phyloP scores from a whole-genome alignment of 208 protist species.

The Trypanosoma brucei region DNA sequence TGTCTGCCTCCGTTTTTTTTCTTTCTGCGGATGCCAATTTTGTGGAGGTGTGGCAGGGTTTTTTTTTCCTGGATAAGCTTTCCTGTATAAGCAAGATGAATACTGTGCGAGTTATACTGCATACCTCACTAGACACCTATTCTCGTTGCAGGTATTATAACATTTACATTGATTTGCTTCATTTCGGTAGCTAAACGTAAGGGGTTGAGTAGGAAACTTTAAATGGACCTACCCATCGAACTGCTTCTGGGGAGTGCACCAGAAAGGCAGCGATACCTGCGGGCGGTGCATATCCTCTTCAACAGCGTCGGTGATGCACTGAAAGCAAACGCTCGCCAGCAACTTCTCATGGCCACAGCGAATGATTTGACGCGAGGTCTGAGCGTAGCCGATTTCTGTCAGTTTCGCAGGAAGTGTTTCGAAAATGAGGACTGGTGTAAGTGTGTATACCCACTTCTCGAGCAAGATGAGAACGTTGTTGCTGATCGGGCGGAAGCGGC shows the following conservation, averaged over 20 bases:
- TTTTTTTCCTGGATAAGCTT: neutral
- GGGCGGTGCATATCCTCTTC: conserved; percentile 21
- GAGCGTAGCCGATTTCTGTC: conserved; percentile 6
- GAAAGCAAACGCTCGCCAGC: neutral
- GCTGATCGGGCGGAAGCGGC: conserved; percentile 8
- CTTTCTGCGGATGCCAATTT: too few relatives aligned
- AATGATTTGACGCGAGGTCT: conserved; percentile 8
- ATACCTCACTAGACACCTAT: too few relatives aligned
- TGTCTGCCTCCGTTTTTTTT: too few relatives aligned
- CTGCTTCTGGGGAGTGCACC: conserved; percentile 8
- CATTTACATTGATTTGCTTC: neutral
- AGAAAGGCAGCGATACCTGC: conserved; percentile 27
- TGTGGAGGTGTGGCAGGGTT: neutral
- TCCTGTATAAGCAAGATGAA: too few relatives aligned
- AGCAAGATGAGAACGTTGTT: conserved; percentile 9
- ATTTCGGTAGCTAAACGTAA: neutral
- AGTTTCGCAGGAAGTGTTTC: conserved; percentile 7
- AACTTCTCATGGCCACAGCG: conserved; percentile 3
- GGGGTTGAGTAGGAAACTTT: neutral
- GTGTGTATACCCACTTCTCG: conserved; percentile 1
- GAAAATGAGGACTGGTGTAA: neutral
- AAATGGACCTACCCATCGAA: conserved; percentile 9
- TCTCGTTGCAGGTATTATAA: too few relatives aligned
- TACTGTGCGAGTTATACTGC: too few relatives aligned
- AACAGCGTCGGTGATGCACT: conserved; percentile 7